phyloP scores from a whole-genome alignment of 495 filamentous ascomycete species.

The Neurospora sp. region DNA sequence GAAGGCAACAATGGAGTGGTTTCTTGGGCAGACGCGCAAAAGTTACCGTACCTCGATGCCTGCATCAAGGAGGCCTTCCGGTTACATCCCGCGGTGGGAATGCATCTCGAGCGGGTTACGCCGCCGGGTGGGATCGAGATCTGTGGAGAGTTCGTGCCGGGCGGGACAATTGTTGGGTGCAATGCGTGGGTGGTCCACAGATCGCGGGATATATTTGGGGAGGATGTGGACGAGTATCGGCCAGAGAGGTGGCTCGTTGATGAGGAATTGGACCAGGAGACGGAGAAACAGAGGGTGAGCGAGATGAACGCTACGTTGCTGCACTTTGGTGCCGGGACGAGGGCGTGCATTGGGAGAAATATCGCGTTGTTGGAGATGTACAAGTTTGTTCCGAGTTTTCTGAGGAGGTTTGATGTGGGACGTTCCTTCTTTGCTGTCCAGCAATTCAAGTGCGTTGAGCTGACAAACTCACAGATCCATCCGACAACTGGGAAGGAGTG shows the following conservation, averaged over 20 bases:
- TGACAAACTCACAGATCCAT: not conserved
- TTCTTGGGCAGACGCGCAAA: not conserved
- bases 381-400: conserved; percentile 53
- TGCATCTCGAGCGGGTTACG: conserved; percentile 47
- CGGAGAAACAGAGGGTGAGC: conserved; percentile 23
- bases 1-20: conserved; percentile 35
- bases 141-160: conserved; percentile 38
- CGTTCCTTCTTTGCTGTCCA: not conserved
- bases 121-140: conserved; percentile 42
- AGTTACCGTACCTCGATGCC: conserved; percentile 50
- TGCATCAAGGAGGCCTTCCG: conserved; percentile 56
- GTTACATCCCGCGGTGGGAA: conserved; percentile 43
- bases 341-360: conserved; percentile 59
- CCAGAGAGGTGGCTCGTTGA: conserved; percentile 41
- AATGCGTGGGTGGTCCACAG: conserved; percentile 44
- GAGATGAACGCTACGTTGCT: conserved; percentile 25
- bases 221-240: conserved; percentile 28
- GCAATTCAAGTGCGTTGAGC: not conserved
- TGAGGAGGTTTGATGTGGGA: conserved; percentile 41
- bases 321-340: conserved; percentile 48
- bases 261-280: conserved; percentile 2
- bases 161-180: conserved; percentile 43
- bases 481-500: not conserved
- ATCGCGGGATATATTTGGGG: conserved; percentile 37
- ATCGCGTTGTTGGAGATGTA: conserved; percentile 53